Evolutionary conservation across 1,139 yeast species (phyloP).

Genomic region (Meyerozyma sp.): DNA sequence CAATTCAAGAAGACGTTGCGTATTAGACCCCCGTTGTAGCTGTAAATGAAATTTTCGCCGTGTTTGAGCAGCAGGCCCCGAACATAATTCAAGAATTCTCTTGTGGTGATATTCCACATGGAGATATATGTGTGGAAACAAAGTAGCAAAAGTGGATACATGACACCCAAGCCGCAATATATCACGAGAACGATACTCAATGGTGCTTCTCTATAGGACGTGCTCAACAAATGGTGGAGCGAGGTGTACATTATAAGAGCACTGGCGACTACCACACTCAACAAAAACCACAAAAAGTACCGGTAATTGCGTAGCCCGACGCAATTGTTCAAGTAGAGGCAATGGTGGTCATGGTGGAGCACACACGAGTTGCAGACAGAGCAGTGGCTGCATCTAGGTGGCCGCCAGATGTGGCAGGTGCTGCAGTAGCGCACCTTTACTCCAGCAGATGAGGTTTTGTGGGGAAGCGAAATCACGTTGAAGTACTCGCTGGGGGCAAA

Average conservation of each 20-base stretch:
- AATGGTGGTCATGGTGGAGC: constrained; percentile 39
- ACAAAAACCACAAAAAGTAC: constrained; percentile 37
- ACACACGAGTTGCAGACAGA: constrained; percentile 41
- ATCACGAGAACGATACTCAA: constrained; percentile 45
- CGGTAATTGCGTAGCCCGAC: constrained; percentile 31
- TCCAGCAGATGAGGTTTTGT: constrained; percentile 12
- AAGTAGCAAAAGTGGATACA: constrained; percentile 54
- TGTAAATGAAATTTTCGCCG: constrained; percentile 27
- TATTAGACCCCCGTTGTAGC: constrained; percentile 35
- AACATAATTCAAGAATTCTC: constrained; percentile 53
- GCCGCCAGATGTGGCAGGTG: constrained; percentile 46
- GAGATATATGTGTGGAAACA: constrained; percentile 51
- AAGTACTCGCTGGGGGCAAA: constrained; percentile 60
- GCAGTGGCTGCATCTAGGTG: constrained; percentile 42
- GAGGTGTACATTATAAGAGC: constrained; percentile 19
- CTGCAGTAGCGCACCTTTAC: constrained; percentile 44
- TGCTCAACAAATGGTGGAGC: constrained; percentile 7
- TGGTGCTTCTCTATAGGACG: constrained; percentile 19
- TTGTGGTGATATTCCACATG: constrained; percentile 59
- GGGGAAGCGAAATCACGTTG: constrained; percentile 53
- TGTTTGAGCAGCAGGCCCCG: constrained; percentile 10
- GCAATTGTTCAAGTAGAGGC: constrained; percentile 36
- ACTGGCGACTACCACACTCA: constrained; percentile 18
- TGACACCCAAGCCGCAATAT: constrained; percentile 34
- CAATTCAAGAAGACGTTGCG: constrained; percentile 44